These are phyloP conservation scores for Candida freyschussii DNA, from an alignment of 1,139 yeast species.

Conservation along the genomic window DNA sequence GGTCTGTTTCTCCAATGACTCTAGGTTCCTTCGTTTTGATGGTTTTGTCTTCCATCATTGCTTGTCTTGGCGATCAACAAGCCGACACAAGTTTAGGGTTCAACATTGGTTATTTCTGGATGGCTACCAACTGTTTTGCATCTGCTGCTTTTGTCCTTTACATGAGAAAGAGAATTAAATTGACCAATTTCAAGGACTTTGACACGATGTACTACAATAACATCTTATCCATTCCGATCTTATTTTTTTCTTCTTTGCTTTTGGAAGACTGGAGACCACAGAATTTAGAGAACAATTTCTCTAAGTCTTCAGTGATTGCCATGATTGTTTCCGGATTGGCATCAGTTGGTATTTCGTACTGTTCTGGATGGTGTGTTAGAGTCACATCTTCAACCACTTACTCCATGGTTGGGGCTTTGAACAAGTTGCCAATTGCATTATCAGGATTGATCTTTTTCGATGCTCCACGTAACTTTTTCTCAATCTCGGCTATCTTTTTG, in stretches of 20 bases:
- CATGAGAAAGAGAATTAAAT: slow-evolving; percentile 96
- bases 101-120: slow-evolving; percentile 92
- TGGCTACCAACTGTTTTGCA: slow-evolving; percentile 89
- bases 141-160: slow-evolving; percentile 89
- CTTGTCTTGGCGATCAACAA: slow-evolving; percentile 82
- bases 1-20: slow-evolving; percentile 86
- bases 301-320: slow-evolving; percentile 67
- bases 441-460: slow-evolving; percentile 92
- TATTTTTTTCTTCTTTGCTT: slow-evolving; percentile 65
- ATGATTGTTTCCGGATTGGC: slow-evolving; percentile 92
- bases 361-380: slow-evolving; percentile 99
- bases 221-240: slow-evolving; percentile 83
- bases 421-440: slow-evolving; percentile 95
- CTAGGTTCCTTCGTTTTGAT: slow-evolving; percentile 81
- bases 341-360: slow-evolving; percentile 94
- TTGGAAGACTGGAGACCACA: slow-evolving; percentile 91
- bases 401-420: slow-evolving; percentile 98
- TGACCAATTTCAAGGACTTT: slow-evolving; percentile 93
- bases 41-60: slow-evolving; percentile 91
- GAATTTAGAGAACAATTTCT: slow-evolving; percentile 71
- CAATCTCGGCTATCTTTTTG: slow-evolving; percentile 81
- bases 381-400: slow-evolving; percentile 97
- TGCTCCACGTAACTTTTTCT: slow-evolving; percentile 90
- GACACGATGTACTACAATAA: slow-evolving; percentile 99
- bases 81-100: slow-evolving; percentile 35